Conservation (phyloP, 768 basidiomycete species). For the Paxillus rubicundulus region DNA sequence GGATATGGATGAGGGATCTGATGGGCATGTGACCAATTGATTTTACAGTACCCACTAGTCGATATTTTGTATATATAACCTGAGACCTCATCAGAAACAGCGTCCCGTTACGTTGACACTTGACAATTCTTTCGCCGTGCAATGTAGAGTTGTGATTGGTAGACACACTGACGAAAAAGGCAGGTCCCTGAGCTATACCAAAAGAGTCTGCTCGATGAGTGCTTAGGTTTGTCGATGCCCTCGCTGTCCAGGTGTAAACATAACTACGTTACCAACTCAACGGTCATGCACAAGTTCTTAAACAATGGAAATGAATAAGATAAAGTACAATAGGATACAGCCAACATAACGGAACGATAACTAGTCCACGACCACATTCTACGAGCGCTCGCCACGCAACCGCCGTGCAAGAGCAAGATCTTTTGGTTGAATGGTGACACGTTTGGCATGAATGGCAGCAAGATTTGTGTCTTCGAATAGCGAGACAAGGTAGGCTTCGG, state of each 20-base stretch:
- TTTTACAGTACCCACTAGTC: too few species aligned
- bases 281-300: not conserved
- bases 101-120: too few species aligned
- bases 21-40: too few species aligned
- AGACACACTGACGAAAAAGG: too few species aligned
- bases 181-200: too few species aligned
- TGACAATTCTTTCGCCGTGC: too few species aligned
- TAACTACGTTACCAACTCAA: not conserved
- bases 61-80: too few species aligned
- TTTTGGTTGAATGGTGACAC: constrained; percentile 2
- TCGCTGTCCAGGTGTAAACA: too few species aligned
- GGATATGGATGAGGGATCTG: not conserved
- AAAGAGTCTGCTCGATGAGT: too few species aligned
- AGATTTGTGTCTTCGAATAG: constrained; percentile 8
- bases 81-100: too few species aligned
- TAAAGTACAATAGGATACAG: constrained; percentile 28
- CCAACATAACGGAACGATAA: not conserved
- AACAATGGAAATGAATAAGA: not conserved
- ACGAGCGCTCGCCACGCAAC: constrained; percentile 36
- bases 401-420: constrained; percentile 28
- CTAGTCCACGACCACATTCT: constrained; percentile 13
- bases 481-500: constrained; percentile 3
- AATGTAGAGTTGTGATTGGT: too few species aligned
- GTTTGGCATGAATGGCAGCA: constrained; percentile 2
- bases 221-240: too few species aligned